Base-by-base conservation (phyloP, 371 early-diverging fungal species). In the Synchytrium microbalum region DNA sequence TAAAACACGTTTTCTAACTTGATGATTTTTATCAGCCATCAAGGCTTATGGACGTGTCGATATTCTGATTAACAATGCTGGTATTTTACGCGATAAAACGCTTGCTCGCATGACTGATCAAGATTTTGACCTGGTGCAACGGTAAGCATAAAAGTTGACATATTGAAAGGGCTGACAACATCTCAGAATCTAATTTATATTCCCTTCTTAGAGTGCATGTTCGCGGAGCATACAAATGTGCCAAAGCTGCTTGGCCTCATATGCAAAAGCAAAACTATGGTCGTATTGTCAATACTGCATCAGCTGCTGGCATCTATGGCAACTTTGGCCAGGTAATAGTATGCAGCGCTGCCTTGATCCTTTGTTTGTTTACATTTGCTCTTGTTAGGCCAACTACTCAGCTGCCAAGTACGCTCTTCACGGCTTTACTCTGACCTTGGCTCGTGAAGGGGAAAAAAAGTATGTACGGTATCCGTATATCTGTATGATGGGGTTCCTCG, bases 181-280 rank as follows among this genome's bases (percentile, higher is more conserved):
- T n/a, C n/a, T n/a, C n/a, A n/a, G n/a, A n/a, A n/a, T n/a, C n/a
- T n/a, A n/a, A n/a, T n/a, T n/a, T n/a, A n/a, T n/a, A n/a, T n/a
- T n/a, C n/a, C n/a, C n/a, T n/a, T n/a, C n/a, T n/a, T n/a, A n/a
- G 82, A 64, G 95, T 95, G 28, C 98, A 98, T 71, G 88, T 97
- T 64, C 84, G 88, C 63, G 98, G 98, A 33, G 84, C 93, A 14
- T 98, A 93, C 85, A 89, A 91, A 71, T 90, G 95, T 66, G 86
- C 94, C 58, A 91, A 91, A 80, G 97, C 98, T 51, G 97, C 96
- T 16, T 98, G 98, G 97, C 88, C 90, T 52, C 79, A 89, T 72
- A 90, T 98, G 87, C 85, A 84, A 64, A 90, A 94, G 79, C 97
- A 97, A 71, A 93, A 94, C 73, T 93, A 80, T 68, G 97, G 98